phyloP scores from a whole-genome alignment of 495 filamentous ascomycete species.

The Penicillium dipodomyicola region DNA sequence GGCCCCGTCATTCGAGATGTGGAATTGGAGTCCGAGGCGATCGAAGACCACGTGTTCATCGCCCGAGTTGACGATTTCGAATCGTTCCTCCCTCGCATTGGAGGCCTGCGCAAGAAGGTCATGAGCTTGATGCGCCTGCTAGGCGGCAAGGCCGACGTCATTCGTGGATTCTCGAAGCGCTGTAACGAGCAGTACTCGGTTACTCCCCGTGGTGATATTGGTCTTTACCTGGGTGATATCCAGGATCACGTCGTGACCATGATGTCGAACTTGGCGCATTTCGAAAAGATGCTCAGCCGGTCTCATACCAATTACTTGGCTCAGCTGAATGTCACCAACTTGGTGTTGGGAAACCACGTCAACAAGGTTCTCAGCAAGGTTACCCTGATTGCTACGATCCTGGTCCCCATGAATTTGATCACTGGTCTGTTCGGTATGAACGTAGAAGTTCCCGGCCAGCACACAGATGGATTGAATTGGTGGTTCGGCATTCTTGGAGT shows the following conservation, averaged over 20 bases:
- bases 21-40: constrained; percentile 83
- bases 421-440: constrained; percentile 98
- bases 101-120: constrained; percentile 86
- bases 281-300: constrained; percentile 94
- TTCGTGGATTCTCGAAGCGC: constrained; percentile 93
- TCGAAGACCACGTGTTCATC: constrained; percentile 93
- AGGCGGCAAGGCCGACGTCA: constrained; percentile 95
- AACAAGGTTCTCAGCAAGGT: constrained; percentile 90
- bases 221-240: constrained; percentile 92
- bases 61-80: constrained; percentile 86
- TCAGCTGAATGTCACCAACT: constrained; percentile 86
- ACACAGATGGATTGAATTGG: constrained; percentile 56
- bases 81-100: constrained; percentile 80
- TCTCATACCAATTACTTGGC: constrained; percentile 96
- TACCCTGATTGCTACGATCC: constrained; percentile 89
- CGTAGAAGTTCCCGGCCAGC: constrained; percentile 71
- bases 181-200: constrained; percentile 96
- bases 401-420: constrained; percentile 95
- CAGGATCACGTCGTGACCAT: constrained; percentile 99
- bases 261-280: constrained; percentile 93
- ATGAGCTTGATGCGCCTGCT: constrained; percentile 90
- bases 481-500: constrained; percentile 79
- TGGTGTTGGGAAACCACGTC: constrained; percentile 73
- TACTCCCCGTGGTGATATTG: constrained; percentile 92
- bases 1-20: constrained; percentile 82